Percentiles rank a stretch among this genome's conserved stretches.
Conservation (phyloP, 768 basidiomycete species). For the Steccherinum ochraceum region DNA sequence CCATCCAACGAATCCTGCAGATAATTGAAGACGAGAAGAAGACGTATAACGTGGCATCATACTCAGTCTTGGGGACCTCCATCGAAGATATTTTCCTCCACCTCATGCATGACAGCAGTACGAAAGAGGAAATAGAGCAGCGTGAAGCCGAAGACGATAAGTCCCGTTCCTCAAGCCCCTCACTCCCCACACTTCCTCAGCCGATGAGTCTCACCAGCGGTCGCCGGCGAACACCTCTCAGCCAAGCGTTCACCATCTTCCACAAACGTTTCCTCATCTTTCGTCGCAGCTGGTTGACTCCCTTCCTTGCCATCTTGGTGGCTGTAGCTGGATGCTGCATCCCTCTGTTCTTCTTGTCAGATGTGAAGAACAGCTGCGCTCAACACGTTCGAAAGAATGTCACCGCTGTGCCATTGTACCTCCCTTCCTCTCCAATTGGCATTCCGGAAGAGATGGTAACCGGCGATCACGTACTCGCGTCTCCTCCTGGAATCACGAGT, state of each 20-base stretch:
- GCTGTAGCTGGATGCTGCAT: conserved; percentile 59
- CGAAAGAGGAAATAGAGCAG: conserved; percentile 23
- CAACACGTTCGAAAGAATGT: conserved; percentile 30
- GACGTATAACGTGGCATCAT: conserved; percentile 38
- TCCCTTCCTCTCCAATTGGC: conserved; percentile 40
- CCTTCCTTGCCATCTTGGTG: conserved; percentile 39
- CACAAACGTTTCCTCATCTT: conserved; percentile 61
- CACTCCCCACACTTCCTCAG: conserved; percentile 6
- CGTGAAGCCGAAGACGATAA: neutral
- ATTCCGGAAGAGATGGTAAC: conserved; percentile 24
- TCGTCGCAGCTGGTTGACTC: conserved; percentile 64
- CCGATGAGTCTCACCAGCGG: conserved; percentile 43
- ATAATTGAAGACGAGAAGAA: conserved; percentile 41
- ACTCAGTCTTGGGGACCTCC: conserved; percentile 65
- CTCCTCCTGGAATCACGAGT: conserved; percentile 47
- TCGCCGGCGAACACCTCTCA: conserved; percentile 45
- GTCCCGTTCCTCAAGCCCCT: conserved; percentile 4
- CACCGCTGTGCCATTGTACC: conserved; percentile 43
- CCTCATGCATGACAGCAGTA: conserved; percentile 44
- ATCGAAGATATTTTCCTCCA: conserved; percentile 80
- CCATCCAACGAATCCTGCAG: conserved; percentile 51
- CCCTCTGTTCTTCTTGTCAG: conserved; percentile 57
- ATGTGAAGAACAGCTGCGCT: conserved; percentile 44
- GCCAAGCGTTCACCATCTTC: conserved; percentile 69
- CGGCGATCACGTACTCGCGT: conserved; percentile 34